Evolutionary conservation across 306 rosid genomes (phyloP).

Genomic region (Cyamopsis tetragonoloba): DNA sequence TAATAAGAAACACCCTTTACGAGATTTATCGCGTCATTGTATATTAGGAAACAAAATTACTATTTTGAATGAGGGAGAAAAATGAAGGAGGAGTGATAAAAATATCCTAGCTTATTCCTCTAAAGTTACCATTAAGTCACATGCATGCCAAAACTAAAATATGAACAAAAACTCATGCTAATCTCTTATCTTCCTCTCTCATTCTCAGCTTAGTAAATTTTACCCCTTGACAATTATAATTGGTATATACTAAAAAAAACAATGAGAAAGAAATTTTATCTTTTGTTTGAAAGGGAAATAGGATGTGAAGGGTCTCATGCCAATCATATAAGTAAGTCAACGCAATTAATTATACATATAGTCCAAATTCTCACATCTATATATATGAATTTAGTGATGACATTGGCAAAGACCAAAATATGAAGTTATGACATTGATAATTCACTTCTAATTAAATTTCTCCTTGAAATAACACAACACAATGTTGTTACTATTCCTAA

Average conservation of each 20-base stretch:
- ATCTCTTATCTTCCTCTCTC: too few relatives aligned
- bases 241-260: not conserved
- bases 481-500: not conserved
- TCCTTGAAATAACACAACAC: not conserved
- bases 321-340: slow-evolving; percentile 3
- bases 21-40: too few relatives aligned
- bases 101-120: too few relatives aligned
- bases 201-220: not conserved
- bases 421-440: too few relatives aligned
- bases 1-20: too few relatives aligned
- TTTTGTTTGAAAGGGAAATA: not conserved
- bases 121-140: too few relatives aligned
- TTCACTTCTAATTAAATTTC: not conserved
- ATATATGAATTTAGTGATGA: not conserved
- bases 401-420: too few relatives aligned
- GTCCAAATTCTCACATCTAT: not conserved
- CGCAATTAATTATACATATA: not conserved
- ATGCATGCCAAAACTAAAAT: too few relatives aligned
- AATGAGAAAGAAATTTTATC: not conserved
- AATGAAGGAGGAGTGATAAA: too few relatives aligned
- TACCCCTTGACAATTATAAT: not conserved
- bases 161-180: too few relatives aligned
- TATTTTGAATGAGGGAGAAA: too few relatives aligned
- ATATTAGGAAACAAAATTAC: too few relatives aligned
- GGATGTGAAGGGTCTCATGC: not conserved